Base-by-base conservation (phyloP, 2,329 filamentous ascomycete genomes). In the Pseudocercospora vitis region DNA sequence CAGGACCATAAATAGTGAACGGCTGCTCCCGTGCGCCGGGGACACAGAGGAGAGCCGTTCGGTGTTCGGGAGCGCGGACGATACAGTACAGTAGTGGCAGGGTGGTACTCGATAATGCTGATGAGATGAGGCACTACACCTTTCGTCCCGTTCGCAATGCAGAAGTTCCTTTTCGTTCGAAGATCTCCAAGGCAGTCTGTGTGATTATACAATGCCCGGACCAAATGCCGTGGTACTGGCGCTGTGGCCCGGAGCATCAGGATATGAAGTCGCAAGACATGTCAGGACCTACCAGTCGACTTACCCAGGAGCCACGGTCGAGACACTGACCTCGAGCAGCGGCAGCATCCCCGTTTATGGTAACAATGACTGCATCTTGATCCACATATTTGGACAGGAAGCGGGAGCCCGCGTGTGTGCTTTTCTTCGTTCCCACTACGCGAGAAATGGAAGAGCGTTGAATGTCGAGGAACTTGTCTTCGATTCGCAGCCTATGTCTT, bases 391-490 rank as follows among this genome's bases (percentile, higher is more conserved):
- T 12, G 53, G 48, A 29, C 16, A 47, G 8, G 23, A 51, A 11
- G 53, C 53, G 12, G 33, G 32, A 33, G 32, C 24, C n/a, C 40
- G 32, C 35, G 48, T 51, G 16, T 55, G 53, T 21, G 28, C 23
- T 2, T 28, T 55, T 3, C 48, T 55, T 23, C 53, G 53, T 5
- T n/a, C 42, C 18, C 33, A 48, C 26, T 48, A 33, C 21, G 24
- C 53, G 21, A 12, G 19, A 6, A 47, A 23, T 9, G 53, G 53
- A 21, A 31, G n/a, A 14, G 40, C 39, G 5, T 44, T 55, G 28
- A 49, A 55, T 40, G 48, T 55, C 6, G 14, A 42, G 28, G 8
- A 44, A 12, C 19, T 55, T 5, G 31, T 55, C n/a, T 55, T 51
- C 44, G 53, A 55, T 19, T n/a, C 16, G 6, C 19, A 47, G 26